These are phyloP conservation scores for Gigaspora rosea DNA, from an alignment of 192 early-diverging fungal species.

Conservation along the genomic window DNA sequence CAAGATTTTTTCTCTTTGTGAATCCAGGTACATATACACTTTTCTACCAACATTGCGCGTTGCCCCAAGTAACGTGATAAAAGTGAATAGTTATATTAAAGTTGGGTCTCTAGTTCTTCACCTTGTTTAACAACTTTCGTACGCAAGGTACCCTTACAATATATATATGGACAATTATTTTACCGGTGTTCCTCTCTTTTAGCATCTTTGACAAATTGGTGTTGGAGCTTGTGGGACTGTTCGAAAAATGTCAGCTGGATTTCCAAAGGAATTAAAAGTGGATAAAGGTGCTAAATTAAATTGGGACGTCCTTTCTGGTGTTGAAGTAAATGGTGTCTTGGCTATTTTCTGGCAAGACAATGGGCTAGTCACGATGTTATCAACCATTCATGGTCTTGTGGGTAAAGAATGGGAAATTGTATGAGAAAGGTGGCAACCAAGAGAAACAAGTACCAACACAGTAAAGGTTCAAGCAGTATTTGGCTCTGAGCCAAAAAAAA, in stretches of 20 bases:
- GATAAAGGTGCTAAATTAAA: slow-evolving; percentile 1
- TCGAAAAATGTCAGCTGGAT: neutral
- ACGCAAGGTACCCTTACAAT: slow-evolving; percentile 29
- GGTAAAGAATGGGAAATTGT: neutral
- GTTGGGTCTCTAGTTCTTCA: neutral
- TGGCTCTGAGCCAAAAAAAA: slow-evolving; percentile 12
- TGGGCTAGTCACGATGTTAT: slow-evolving; percentile 33
- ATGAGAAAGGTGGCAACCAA: neutral
- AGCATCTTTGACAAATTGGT: slow-evolving; percentile 1
- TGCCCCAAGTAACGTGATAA: neutral
- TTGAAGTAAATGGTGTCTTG: neutral
- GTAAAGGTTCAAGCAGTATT: slow-evolving; percentile 8
- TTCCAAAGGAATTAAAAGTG: neutral
- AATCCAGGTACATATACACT: neutral
- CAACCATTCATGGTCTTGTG: neutral
- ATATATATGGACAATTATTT: slow-evolving; percentile 34
- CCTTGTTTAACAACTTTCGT: neutral
- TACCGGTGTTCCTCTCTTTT: slow-evolving; percentile 35
- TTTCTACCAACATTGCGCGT: neutral
- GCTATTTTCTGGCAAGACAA: slow-evolving; percentile 34
- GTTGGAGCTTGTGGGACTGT: slow-evolving; percentile 36
- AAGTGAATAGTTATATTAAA: neutral
- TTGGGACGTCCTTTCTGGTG: slow-evolving; percentile 2
- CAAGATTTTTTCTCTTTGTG: neutral
- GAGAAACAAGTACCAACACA: slow-evolving; percentile 28